Evolutionary conservation across 495 filamentous ascomycete genomes (phyloP).

Genomic region (Neurospora tetraspora): DNA sequence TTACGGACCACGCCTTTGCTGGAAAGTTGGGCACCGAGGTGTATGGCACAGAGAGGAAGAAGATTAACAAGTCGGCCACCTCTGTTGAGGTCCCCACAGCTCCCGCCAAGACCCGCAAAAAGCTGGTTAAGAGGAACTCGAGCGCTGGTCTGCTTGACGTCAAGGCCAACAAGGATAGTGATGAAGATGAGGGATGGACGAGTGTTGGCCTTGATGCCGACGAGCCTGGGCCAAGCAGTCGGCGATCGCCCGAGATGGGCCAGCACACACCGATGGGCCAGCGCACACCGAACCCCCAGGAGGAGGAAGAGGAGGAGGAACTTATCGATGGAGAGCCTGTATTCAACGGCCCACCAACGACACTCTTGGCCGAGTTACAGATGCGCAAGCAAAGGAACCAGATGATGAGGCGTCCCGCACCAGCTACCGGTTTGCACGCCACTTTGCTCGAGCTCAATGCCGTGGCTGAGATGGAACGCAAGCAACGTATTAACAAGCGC

Average conservation of each 20-base stretch:
- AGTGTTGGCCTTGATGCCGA: slow-evolving; percentile 4
- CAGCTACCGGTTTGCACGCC: slow-evolving; percentile 66
- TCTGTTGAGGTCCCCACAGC: slow-evolving; percentile 2
- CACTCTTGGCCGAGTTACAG: slow-evolving; percentile 85
- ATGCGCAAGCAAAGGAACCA: slow-evolving; percentile 78
- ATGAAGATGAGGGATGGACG: slow-evolving; percentile 10
- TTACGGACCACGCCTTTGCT: slow-evolving; percentile 84
- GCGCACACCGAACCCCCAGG: slow-evolving; percentile 12
- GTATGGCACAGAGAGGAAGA: slow-evolving; percentile 44
- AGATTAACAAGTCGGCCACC: slow-evolving; percentile 17
- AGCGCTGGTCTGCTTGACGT: slow-evolving; percentile 7
- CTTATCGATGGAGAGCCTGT: slow-evolving; percentile 30
- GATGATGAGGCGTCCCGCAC: slow-evolving; percentile 57
- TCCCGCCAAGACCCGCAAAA: slow-evolving; percentile 9
- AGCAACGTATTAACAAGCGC: slow-evolving; percentile 59
- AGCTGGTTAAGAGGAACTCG: slow-evolving; percentile 15
- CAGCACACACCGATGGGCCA: slow-evolving; percentile 2
- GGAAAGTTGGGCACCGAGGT: slow-evolving; percentile 60
- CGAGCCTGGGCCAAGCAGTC: background rate
- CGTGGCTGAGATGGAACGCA: slow-evolving; percentile 77
- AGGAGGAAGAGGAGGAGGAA: slow-evolving; percentile 24
- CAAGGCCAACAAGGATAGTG: slow-evolving; percentile 4
- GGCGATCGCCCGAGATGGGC: background rate
- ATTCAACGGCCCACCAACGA: slow-evolving; percentile 69
- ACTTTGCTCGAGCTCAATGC: slow-evolving; percentile 87